Evolutionary conservation across 177 flowering plant genomes (phyloP).

Genomic region (Tripterygium wilfordii): DNA sequence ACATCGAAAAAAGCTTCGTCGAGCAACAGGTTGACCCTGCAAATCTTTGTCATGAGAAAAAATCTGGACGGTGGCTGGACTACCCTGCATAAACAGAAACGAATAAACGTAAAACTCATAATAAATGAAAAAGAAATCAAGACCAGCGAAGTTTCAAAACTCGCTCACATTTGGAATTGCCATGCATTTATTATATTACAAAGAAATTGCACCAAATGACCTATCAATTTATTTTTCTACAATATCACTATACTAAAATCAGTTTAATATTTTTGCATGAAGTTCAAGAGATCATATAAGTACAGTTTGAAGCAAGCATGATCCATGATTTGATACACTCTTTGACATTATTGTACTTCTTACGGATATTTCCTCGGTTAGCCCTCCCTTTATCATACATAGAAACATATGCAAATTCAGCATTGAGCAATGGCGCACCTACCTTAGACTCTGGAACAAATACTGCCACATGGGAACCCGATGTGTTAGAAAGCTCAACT

Average conservation of each 20-base stretch:
- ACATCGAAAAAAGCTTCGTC: conserved; percentile 91
- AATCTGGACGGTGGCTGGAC: conserved; percentile 92
- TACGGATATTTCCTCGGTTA: too few relatives aligned
- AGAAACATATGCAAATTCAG: not conserved
- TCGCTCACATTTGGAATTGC: too few relatives aligned
- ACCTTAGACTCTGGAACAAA: conserved; percentile 96
- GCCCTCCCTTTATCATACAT: not conserved
- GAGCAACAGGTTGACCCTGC: conserved; percentile 74
- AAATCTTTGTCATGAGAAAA: conserved; percentile 56
- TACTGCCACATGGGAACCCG: conserved; percentile 82
- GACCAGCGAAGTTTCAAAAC: not conserved
- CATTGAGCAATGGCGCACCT: too few relatives aligned
- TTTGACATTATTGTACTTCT: too few relatives aligned
- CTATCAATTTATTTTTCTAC: too few relatives aligned
- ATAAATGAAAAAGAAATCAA: not conserved
- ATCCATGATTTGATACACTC: too few relatives aligned
- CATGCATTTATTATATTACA: too few relatives aligned
- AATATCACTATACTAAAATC: too few relatives aligned
- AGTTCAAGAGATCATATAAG: too few relatives aligned
- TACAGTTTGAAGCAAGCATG: not conserved
- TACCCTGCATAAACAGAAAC: conserved; percentile 47
- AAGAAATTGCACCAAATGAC: too few relatives aligned
- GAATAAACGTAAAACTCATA: not conserved
- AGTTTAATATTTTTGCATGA: too few relatives aligned
- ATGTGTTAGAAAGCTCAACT: conserved; percentile 66